Conservation (phyloP, 1,284 basidiomycete species). For the Leccinum pachyderme region DNA sequence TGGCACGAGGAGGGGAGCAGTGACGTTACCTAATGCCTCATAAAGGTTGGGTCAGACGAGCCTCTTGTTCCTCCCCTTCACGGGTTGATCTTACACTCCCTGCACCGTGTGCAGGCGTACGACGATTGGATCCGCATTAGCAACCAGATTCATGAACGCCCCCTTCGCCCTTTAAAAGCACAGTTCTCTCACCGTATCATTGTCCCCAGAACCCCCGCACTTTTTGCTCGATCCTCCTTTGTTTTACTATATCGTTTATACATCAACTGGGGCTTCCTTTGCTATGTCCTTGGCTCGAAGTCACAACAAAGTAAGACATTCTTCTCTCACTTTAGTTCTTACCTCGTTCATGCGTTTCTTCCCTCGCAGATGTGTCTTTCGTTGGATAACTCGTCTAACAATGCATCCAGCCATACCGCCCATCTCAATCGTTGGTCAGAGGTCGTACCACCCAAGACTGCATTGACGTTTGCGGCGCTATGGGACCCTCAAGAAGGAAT, state of each 20-base stretch:
- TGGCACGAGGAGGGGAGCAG: constrained; percentile 22
- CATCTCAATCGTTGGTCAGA: constrained; percentile 49
- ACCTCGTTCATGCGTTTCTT: neutral
- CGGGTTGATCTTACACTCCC: constrained; percentile 11
- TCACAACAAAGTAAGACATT: constrained; percentile 23
- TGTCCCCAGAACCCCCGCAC: neutral
- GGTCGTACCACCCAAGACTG: constrained; percentile 51
- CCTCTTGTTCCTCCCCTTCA: constrained; percentile 3
- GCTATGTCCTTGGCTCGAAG: constrained; percentile 19
- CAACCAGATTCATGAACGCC: neutral
- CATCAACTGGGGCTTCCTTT: neutral
- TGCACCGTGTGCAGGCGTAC: constrained; percentile 24
- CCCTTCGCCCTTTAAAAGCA: constrained; percentile 1
- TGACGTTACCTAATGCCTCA: constrained; percentile 19
- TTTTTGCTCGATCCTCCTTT: neutral
- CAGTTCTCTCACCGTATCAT: neutral
- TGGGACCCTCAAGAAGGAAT: constrained; percentile 58
- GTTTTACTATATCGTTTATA: neutral
- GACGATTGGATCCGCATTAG: constrained; percentile 14
- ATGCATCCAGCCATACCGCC: constrained; percentile 8
- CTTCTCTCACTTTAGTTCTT: neutral
- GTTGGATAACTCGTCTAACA: constrained; percentile 17
- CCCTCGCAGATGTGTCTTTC: constrained; percentile 24
- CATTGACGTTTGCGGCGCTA: constrained; percentile 56
- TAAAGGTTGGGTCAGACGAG: constrained; percentile 19